phyloP scores from a whole-genome alignment of 2,329 filamentous ascomycete species.

The Ophiostoma sp. region DNA sequence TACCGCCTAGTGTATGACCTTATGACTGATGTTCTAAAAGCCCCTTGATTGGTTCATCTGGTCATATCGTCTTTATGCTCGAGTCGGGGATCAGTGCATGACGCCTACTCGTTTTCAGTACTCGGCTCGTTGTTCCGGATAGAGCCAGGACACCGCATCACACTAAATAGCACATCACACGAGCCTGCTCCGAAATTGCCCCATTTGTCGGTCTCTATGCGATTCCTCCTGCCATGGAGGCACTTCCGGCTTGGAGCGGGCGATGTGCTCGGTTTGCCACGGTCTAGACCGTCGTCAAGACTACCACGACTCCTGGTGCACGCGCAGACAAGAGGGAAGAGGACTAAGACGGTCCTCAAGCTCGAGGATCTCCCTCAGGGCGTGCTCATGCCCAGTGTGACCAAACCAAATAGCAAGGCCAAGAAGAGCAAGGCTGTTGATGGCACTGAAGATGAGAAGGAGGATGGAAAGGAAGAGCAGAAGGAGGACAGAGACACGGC shows the following conservation, averaged over 20 bases:
- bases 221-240: neutral
- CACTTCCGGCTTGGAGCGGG: conserved; percentile 3
- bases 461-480: neutral
- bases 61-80: neutral
- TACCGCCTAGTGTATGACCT: neutral
- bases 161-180: neutral
- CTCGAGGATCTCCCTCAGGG: conserved; percentile 54
- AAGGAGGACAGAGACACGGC: neutral
- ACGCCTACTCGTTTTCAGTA: neutral
- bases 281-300: neutral
- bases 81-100: neutral
- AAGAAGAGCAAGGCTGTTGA: neutral
- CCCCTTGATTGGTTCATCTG: neutral
- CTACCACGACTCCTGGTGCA: neutral
- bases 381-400: conserved; percentile 35
- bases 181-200: conserved; percentile 7
- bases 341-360: conserved; percentile 47
- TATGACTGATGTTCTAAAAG: neutral
- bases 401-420: neutral
- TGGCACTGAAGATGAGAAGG: neutral
- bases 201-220: neutral
- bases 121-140: neutral
- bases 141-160: conserved; percentile 1
- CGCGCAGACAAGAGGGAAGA: neutral
- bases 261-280: neutral